Conservation (phyloP, 2,329 filamentous ascomycete genomes). For the Trichoderma atrobrunneum region DNA sequence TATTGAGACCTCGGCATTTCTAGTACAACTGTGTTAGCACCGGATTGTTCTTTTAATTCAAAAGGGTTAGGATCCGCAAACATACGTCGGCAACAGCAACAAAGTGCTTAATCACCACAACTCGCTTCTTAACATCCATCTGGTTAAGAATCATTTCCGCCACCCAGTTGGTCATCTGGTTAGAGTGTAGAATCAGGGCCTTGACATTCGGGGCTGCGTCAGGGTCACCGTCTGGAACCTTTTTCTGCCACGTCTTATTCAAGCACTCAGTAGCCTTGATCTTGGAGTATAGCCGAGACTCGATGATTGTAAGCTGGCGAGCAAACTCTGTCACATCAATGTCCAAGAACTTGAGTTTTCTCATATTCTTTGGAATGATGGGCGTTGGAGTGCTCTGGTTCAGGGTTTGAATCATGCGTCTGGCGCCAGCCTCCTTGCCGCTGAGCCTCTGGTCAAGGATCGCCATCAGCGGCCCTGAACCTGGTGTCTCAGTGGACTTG, state of each 20-base stretch:
- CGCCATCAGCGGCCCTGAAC: slow-evolving; percentile 77
- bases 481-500: slow-evolving; percentile 88
- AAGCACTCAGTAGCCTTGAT: slow-evolving; percentile 94
- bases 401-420: slow-evolving; percentile 82
- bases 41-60: not conserved
- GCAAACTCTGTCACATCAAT: slow-evolving; percentile 96
- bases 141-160: slow-evolving; percentile 98
- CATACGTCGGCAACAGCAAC: slow-evolving; percentile 91
- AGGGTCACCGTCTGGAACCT: slow-evolving; percentile 73
- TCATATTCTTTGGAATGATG: slow-evolving; percentile 98
- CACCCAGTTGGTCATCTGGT: slow-evolving; percentile 99
- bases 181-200: slow-evolving; percentile 93
- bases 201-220: slow-evolving; percentile 94
- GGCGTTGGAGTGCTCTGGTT: slow-evolving; percentile 79
- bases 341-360: slow-evolving; percentile 97
- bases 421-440: slow-evolving; percentile 82
- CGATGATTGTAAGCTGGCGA: slow-evolving; percentile 95
- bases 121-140: slow-evolving; percentile 89
- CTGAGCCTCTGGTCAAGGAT: slow-evolving; percentile 84
- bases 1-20: slow-evolving; percentile 93
- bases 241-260: slow-evolving; percentile 99
- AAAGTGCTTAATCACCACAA: slow-evolving; percentile 98
- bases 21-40: slow-evolving; percentile 36
- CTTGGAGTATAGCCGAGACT: slow-evolving; percentile 90
- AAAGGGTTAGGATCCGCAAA: slow-evolving; percentile 24